These are phyloP conservation scores for Ceriops tagal DNA, from an alignment of 345 rosid species.

Conservation along the genomic window DNA sequence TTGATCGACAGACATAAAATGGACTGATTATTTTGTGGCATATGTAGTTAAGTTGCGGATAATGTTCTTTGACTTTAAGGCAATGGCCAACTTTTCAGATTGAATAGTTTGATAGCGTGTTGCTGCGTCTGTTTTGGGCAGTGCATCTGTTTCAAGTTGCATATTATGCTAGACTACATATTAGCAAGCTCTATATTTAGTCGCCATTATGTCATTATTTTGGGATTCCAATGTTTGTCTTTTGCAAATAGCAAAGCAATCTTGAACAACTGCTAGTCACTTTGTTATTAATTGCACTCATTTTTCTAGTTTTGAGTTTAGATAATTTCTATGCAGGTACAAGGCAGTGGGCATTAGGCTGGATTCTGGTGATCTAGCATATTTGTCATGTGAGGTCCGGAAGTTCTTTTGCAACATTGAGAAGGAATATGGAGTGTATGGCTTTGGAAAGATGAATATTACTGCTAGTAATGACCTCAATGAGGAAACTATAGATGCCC, in stretches of 20 bases:
- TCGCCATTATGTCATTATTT: neutral
- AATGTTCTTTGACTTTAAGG: too few species aligned
- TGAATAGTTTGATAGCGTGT: neutral
- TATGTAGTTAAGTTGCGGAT: too few species aligned
- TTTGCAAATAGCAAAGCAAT: neutral
- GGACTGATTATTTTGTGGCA: too few species aligned
- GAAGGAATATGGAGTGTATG: slow-evolving; percentile 59
- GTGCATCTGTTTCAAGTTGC: neutral
- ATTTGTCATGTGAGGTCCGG: slow-evolving; percentile 72
- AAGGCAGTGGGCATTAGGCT: slow-evolving; percentile 85
- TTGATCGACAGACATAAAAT: neutral
- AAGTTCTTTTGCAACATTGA: slow-evolving; percentile 63
- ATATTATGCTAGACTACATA: neutral
- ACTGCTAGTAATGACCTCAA: slow-evolving; percentile 96
- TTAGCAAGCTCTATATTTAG: neutral
- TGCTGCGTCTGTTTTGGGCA: neutral
- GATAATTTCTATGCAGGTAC: slow-evolving; percentile 47
- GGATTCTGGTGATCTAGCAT: slow-evolving; percentile 96
- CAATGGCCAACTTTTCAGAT: neutral
- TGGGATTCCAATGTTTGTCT: slow-evolving; percentile 8
- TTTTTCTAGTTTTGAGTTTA: slow-evolving; percentile 20
- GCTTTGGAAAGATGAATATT: slow-evolving; percentile 69
- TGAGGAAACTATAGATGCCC: slow-evolving; percentile 92
- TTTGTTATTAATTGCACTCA: neutral
- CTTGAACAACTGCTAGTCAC: too few species aligned